Evolutionary conservation across 2,329 filamentous ascomycete genomes (phyloP), one percentile per base, ranked within the genome.

Genomic region (Geosmithia putterillii): DNA sequence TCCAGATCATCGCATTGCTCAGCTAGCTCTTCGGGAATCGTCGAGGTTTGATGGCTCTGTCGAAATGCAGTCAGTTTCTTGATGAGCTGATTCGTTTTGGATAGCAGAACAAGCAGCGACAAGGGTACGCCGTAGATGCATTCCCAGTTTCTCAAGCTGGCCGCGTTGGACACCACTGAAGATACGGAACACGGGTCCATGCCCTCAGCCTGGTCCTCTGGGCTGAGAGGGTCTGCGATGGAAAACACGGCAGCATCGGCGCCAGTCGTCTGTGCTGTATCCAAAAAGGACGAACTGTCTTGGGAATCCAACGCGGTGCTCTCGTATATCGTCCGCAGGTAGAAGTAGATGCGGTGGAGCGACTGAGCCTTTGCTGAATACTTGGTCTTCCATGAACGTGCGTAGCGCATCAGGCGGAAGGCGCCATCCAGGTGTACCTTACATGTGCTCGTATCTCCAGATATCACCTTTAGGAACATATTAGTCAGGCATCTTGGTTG

Each of bases 1-100:
- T 54, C 50, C 39, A 57, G 48, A 8, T 46, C 38, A n/a, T 55
- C 54, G 18, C 55, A 57, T 42, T 55, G 51, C 7, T 39, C 45
- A 45, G 55, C 51, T 3, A 57, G 49, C 1, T 38, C 22, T 22
- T 45, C 28, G 28, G 46, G 38, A 10, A 44, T 7, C 4, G 36
- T n/a, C 15, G 38, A 12, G 19, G 19, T 41, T 12, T 28, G 22
- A 10, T 9, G 23, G 14, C 19, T 17, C 21, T 36, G 19, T 18
- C 19, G 23, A 18, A 21, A 38, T 3, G 17, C 12, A 8, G 43
- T 28, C 9, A 46, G 32, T 15, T 35, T 23, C 4, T 45, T 21
- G 15, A 50, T 38, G 7, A 50, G 35, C 10, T 47, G 28, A 14
- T 32, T 49, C 15, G 44, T 28, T 12, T 37, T 42, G 21, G 32